Base-by-base conservation (phyloP, 2,329 filamentous ascomycete species). In the Sarocladium brachiariae region DNA sequence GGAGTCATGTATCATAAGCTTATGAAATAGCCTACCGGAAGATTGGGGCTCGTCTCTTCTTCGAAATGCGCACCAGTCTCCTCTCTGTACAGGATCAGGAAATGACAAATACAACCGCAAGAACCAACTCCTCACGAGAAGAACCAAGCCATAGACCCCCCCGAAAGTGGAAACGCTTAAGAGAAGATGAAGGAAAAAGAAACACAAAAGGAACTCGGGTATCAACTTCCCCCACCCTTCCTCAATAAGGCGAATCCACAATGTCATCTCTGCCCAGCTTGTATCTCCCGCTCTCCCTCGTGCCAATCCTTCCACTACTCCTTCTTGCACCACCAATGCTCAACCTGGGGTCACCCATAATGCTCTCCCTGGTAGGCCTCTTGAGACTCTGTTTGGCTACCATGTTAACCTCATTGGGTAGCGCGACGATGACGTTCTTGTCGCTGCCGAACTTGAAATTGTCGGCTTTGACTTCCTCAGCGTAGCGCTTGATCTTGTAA, bases 401-500 rank as follows among this genome's bases (percentile, higher is more conserved):
- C 91, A 97, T 97, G 68, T 96, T 95, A 58, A 99, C 93, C 67
- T 97, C 91, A 64, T 99, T 96, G 2, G 93, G 91, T 56, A 99
- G 73, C 1, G 93, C 93, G 31, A 99, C 92, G 61, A 99, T 96
- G 60, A 99, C 89, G 61, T 96, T 96, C 80, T 96, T 95, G 68
- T 99, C 93, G 4, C 86, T 91, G 43, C 92, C 92, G 62, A 90
- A 99, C 61, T 93, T 90, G 82, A 99, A 99, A 66, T 99, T 95
- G 66, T 99, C 93, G 3, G 93, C 93, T 76, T 95, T 96, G 63
- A 99, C 90, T 56, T 95, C 87, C 61, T 99, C 93, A 1, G 83
- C 79, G 65, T 99, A 99, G 14, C 93, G 86, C 76, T 97, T 96
- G 76, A 99, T 97, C 59, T 84, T 87, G 72, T 99, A 99, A 0